These are phyloP conservation scores for Fraxinus baroniana DNA, from an alignment of 305 asterid species.

Conservation along the genomic window DNA sequence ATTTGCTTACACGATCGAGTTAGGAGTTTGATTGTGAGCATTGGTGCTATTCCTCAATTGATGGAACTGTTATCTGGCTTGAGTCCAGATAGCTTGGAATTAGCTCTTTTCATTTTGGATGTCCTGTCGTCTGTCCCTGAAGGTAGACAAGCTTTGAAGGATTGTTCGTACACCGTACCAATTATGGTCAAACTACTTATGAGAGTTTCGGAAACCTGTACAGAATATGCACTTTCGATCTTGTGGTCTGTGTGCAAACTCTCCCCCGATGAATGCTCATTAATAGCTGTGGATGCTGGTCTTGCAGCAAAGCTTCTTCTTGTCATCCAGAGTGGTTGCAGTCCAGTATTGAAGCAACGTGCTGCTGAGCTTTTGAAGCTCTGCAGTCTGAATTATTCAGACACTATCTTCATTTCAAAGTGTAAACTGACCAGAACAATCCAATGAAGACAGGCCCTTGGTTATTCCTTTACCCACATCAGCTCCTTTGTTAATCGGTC, in stretches of 20 bases:
- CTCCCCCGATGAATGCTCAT: constrained; percentile 53
- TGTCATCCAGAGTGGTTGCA: constrained; percentile 62
- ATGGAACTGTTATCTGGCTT: constrained; percentile 40
- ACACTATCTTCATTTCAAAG: constrained; percentile 57
- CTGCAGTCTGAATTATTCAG: constrained; percentile 54
- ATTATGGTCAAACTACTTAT: constrained; percentile 41
- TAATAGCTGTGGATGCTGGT: constrained; percentile 53
- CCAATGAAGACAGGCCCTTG: constrained; percentile 33
- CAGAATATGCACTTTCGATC: constrained; percentile 48
- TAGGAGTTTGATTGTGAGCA: constrained; percentile 41
- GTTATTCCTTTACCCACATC: neutral
- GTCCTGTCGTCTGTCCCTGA: constrained; percentile 39
- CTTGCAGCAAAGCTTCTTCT: constrained; percentile 62
- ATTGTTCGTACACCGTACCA: constrained; percentile 42
- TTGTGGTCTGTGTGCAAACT: constrained; percentile 49
- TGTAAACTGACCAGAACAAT: constrained; percentile 59
- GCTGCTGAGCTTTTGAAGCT: constrained; percentile 64
- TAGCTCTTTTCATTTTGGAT: constrained; percentile 43
- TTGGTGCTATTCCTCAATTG: constrained; percentile 58
- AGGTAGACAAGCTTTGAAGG: constrained; percentile 50
- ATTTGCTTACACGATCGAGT: constrained; percentile 38
- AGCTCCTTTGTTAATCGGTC: neutral
- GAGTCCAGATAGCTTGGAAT: constrained; percentile 48
- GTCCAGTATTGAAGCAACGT: constrained; percentile 44
- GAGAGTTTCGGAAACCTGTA: constrained; percentile 54